These are phyloP conservation scores for Xylaria curta DNA, from an alignment of 495 filamentous ascomycete species.

Conservation along the genomic window DNA sequence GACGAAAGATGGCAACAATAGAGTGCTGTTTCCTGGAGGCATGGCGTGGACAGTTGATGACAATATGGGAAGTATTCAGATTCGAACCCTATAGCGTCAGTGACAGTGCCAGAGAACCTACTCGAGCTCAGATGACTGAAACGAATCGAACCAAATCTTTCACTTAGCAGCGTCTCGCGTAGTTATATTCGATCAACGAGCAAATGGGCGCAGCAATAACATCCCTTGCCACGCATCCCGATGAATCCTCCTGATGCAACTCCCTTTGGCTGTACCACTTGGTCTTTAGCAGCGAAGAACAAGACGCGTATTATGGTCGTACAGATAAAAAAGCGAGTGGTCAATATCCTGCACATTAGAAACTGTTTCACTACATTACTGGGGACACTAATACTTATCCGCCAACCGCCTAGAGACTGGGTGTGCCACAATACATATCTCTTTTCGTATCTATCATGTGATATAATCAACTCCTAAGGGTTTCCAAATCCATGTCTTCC, in stretches of 20 bases:
- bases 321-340: too few relatives aligned
- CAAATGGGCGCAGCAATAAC: neutral
- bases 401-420: neutral
- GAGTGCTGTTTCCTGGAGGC: neutral
- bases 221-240: neutral
- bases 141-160: neutral
- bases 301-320: neutral
- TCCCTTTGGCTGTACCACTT: neutral
- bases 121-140: too few relatives aligned
- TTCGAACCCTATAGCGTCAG: neutral
- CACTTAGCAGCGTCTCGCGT: neutral
- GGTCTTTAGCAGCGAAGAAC: neutral
- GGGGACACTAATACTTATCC: neutral
- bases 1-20: constrained; percentile 18
- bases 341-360: neutral
- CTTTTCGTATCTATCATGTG: neutral
- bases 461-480: neutral
- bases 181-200: neutral
- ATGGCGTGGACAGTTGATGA: neutral
- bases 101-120: neutral
- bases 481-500: neutral
- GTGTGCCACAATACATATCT: neutral
- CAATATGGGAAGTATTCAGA: too few relatives aligned
- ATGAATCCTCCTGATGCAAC: neutral
- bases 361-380: neutral